These are phyloP conservation scores for Penstemon davidsonii DNA, from an alignment of 257 asterid species.

Conservation along the genomic window DNA sequence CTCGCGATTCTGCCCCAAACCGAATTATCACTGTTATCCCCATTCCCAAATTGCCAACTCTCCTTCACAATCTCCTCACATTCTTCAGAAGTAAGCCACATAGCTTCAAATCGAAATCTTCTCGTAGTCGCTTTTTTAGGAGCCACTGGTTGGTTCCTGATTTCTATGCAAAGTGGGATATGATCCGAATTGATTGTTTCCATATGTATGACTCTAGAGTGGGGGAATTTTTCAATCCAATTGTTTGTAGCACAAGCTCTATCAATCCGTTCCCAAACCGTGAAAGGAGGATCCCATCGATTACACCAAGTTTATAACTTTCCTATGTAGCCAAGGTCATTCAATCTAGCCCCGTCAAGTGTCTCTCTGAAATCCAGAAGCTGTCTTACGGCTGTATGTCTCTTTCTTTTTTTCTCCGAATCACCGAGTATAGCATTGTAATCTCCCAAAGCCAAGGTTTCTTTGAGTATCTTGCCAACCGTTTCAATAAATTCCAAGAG, in stretches of 20 bases:
- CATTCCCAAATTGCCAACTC: background rate
- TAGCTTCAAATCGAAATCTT: background rate
- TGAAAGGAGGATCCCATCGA: background rate
- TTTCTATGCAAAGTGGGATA: too few relatives aligned
- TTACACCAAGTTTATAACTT: background rate
- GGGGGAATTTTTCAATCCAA: background rate
- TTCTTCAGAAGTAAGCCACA: background rate
- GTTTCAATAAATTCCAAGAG: background rate
- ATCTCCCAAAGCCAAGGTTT: background rate
- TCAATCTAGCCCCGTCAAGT: background rate
- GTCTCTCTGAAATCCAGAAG: background rate
- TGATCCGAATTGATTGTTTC: background rate
- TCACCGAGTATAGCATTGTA: background rate
- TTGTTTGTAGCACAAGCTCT: background rate
- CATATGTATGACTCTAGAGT: background rate
- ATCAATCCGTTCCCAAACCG: background rate
- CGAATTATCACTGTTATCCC: too few relatives aligned
- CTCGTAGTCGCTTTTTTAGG: too few relatives aligned
- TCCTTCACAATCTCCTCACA: background rate
- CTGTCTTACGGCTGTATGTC: too few relatives aligned
- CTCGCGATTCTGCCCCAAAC: background rate
- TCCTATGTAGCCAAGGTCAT: background rate
- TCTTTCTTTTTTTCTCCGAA: background rate
- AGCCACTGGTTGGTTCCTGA: too few relatives aligned
- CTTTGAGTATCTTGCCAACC: background rate